Evolutionary conservation across 2,329 filamentous ascomycete species (phyloP), one percentile per base, ranked within the genome.

Genomic region (Trematosphaeria pertusa): DNA sequence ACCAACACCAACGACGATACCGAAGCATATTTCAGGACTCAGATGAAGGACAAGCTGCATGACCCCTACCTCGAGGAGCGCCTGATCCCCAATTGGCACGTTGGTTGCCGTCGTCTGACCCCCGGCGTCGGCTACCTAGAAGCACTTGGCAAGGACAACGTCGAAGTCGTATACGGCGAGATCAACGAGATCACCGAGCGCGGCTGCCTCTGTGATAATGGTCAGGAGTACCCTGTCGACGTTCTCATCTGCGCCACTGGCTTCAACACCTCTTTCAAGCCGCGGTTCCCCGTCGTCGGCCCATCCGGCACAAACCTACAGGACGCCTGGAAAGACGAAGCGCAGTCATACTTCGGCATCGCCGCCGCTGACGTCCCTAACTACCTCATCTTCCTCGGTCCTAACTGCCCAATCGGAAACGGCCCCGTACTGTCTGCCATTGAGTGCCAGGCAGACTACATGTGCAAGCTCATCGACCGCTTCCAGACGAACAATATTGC

Each of bases 391-490:
- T 73, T 75, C 61, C 61, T 74, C 1, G 73, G 74, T 0, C 73
- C 73, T 8, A 73, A 75, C 51, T 71, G 66, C 37, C 73, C 74
- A 3, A 73, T 75, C 37, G 71, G 71, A 8, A 74, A 75, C 46
- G 73, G 73, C 1, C 67, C 71, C 0, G 70, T 77, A 0, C 63
- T 78, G 3, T 71, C 65, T 2, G 75, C 73, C 3, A 75, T 78
- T 43, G 67, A 81, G 52, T 69, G 71, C 40, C 72, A 79, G 47
- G 75, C 74, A 3, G 78, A 81, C 52, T 81, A 79, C 65, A 74
- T 80, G 52, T 72, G 75, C 53, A 75, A 78, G 52, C 59, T 80
- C 30, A 73, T 82, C 47, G 74, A 80, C 62, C 74, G 77, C 30
- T 77, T 74, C 54, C 75, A 81, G 59, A 78, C 73, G 2, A 69